Evolutionary conservation across 2,329 filamentous ascomycete genomes (phyloP).

Genomic region (Fusarium solani-melongenae): DNA sequence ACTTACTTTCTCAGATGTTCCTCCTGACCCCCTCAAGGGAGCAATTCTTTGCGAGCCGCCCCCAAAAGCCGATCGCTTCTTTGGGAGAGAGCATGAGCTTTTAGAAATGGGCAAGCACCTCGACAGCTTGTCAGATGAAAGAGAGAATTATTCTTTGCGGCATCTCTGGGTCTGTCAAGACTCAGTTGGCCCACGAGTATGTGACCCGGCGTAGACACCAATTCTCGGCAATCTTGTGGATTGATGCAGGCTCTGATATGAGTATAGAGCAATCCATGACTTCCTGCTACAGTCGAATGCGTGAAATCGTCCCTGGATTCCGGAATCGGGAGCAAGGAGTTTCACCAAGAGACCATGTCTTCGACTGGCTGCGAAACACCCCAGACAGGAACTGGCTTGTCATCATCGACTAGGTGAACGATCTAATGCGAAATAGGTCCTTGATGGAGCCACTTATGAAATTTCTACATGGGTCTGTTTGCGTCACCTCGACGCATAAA

Average conservation of each 20-base stretch:
- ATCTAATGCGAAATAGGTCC: too few relatives aligned
- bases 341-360: too few relatives aligned
- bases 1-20: background rate
- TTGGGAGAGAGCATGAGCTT: background rate
- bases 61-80: background rate
- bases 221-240: background rate
- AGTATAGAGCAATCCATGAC: background rate
- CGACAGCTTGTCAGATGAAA: fast-evolving
- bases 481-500: too few relatives aligned
- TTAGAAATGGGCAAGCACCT: background rate
- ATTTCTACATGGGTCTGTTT: too few relatives aligned
- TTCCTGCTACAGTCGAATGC: too few relatives aligned
- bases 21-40: background rate
- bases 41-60: background rate
- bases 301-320: too few relatives aligned
- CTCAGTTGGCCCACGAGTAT: background rate
- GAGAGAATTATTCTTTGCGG: background rate
- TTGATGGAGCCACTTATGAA: too few relatives aligned
- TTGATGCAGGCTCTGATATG: background rate
- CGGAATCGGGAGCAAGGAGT: too few relatives aligned
- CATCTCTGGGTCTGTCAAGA: background rate
- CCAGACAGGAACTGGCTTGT: too few relatives aligned
- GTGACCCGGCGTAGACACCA: background rate
- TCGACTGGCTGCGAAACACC: too few relatives aligned
- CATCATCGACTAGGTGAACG: too few relatives aligned